phyloP scores from a whole-genome alignment of 148 eudicot genomes.

The Polygonum maritimum region DNA sequence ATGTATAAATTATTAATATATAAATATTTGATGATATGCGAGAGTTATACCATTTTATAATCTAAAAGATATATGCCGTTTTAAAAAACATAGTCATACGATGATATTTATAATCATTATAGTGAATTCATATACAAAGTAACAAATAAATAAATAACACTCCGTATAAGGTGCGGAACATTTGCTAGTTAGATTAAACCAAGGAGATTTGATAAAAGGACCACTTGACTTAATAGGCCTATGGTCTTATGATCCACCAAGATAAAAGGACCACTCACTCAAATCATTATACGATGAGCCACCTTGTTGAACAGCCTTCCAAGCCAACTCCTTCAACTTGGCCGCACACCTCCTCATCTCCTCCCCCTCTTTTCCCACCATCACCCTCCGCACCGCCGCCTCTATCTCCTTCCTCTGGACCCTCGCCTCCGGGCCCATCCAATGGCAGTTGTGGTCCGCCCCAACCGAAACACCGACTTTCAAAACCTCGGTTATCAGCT shows the following conservation, averaged over 20 bases:
- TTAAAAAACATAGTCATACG: no score
- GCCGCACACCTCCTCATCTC: slow-evolving; percentile 18
- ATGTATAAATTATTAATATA: no score
- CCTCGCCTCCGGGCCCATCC: not conserved
- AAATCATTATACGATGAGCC: slow-evolving; percentile 32
- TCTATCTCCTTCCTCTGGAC: slow-evolving; percentile 9
- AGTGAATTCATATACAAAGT: no score
- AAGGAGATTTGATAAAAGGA: not conserved
- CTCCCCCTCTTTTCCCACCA: slow-evolving; percentile 29
- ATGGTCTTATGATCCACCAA: no score
- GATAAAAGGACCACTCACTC: not conserved
- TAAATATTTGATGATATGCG: no score
- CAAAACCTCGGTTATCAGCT: slow-evolving; percentile 11
- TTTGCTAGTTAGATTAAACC: no score
- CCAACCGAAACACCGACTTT: slow-evolving; percentile 17
- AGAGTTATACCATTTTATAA: no score
- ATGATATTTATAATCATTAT: no score
- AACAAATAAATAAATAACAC: no score
- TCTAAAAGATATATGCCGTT: no score
- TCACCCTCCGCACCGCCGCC: slow-evolving; percentile 11
- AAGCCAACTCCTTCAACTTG: slow-evolving; percentile 27
- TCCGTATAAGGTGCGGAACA: no score
- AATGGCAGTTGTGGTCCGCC: not conserved
- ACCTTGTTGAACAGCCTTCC: slow-evolving; percentile 18
- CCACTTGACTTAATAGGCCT: no score